Conservation (phyloP, 129 eudicot genomes). For the Tanacetum coccineum region DNA sequence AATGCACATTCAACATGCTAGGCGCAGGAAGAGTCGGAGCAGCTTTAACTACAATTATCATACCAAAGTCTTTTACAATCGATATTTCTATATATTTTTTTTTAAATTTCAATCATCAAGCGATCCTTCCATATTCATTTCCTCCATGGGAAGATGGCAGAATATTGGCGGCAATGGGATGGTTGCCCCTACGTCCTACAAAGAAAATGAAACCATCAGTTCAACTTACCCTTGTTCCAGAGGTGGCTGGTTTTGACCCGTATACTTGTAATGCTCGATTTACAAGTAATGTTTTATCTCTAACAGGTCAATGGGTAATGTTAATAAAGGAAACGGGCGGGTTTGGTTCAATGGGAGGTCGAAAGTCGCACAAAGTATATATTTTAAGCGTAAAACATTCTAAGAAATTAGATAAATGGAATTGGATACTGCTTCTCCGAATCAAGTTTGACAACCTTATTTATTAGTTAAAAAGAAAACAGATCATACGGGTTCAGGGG, state of each 20-base stretch:
- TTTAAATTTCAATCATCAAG: slow-evolving; percentile 31
- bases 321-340: background rate
- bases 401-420: too few species aligned
- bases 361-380: background rate
- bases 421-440: too few species aligned
- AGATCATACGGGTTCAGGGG: background rate
- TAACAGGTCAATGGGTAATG: background rate
- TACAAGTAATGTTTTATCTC: background rate
- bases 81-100: slow-evolving; percentile 19
- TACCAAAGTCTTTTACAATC: slow-evolving; percentile 15
- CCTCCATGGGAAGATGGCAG: slow-evolving; percentile 69
- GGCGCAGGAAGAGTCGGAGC: too few species aligned
- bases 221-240: slow-evolving; percentile 1
- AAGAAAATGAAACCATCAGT: background rate
- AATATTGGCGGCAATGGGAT: slow-evolving; percentile 50
- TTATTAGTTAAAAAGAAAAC: background rate
- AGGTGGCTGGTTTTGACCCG: background rate
- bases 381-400: too few species aligned
- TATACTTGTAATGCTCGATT: background rate
- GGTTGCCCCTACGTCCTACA: slow-evolving; percentile 73
- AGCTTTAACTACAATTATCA: slow-evolving; percentile 37
- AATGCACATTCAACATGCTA: slow-evolving; percentile 30
- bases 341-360: background rate
- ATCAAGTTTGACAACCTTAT: too few species aligned
- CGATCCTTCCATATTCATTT: slow-evolving; percentile 65